Evolutionary conservation across 2,329 filamentous ascomycete genomes (phyloP).

Genomic region (Ophiostoma australiae): DNA sequence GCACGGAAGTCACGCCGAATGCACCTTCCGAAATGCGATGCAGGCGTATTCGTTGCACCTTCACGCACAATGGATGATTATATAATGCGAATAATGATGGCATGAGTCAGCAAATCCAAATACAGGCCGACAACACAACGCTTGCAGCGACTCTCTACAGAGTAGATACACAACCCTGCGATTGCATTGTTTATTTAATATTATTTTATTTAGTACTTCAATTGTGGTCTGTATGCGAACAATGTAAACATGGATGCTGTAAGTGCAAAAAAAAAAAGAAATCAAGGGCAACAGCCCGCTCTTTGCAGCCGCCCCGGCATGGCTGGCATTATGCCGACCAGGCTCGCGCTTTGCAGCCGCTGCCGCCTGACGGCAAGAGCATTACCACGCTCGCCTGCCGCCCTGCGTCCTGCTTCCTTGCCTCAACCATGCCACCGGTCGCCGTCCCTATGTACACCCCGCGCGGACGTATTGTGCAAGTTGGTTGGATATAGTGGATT

Average conservation of each 20-base stretch:
- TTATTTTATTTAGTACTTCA: background rate
- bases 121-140: background rate
- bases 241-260: conserved; percentile 1
- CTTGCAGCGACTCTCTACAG: too few relatives aligned
- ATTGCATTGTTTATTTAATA: too few relatives aligned
- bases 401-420: background rate
- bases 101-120: background rate
- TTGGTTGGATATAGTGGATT: background rate
- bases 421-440: background rate
- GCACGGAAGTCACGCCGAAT: background rate
- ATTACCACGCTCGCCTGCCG: background rate
- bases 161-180: background rate
- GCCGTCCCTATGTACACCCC: background rate
- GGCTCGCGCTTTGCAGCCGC: background rate
- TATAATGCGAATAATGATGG: background rate
- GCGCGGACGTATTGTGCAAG: background rate
- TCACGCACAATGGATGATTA: background rate
- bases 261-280: background rate
- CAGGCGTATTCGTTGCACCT: background rate
- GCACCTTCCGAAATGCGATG: conserved; percentile 5
- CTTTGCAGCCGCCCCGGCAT: background rate
- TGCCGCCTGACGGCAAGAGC: background rate
- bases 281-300: background rate
- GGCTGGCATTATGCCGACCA: background rate
- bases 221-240: background rate